These are phyloP conservation scores for Rhodotorula sp. DNA, from an alignment of 1,284 basidiomycete genomes.

Conservation along the genomic window DNA sequence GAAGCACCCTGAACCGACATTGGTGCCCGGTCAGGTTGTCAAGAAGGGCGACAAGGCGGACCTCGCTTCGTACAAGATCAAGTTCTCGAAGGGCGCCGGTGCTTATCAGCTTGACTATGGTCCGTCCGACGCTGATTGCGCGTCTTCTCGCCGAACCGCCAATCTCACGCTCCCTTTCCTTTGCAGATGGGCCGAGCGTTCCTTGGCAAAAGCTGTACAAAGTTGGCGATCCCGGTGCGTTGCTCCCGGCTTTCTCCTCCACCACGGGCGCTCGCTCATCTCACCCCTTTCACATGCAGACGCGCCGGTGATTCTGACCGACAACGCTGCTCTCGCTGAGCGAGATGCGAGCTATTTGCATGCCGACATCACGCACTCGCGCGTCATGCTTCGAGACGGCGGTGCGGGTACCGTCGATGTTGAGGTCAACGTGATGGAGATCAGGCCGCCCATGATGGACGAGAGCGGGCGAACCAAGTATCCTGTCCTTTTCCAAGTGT, in stretches of 20 bases:
- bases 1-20: slow-evolving; percentile 53
- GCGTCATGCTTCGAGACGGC: neutral
- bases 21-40: slow-evolving; percentile 62
- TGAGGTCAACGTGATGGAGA: slow-evolving; percentile 56
- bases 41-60: neutral
- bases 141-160: too few relatives aligned
- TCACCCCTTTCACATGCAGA: slow-evolving; percentile 49
- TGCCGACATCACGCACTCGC: slow-evolving; percentile 64
- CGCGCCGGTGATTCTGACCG: slow-evolving; percentile 64
- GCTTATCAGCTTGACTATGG: slow-evolving; percentile 72
- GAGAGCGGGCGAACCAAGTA: slow-evolving; percentile 87
- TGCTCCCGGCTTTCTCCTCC: slow-evolving; percentile 23
- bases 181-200: slow-evolving; percentile 71
- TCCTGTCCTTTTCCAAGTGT: slow-evolving; percentile 85
- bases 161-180: too few relatives aligned
- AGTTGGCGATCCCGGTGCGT: slow-evolving; percentile 60
- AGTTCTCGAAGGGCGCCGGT: slow-evolving; percentile 76
- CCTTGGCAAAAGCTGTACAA: slow-evolving; percentile 82
- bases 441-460: slow-evolving; percentile 88
- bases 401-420: neutral
- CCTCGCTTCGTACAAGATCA: slow-evolving; percentile 5
- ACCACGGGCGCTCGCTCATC: too few relatives aligned
- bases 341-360: slow-evolving; percentile 70
- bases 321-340: slow-evolving; percentile 69
- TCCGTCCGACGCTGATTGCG: neutral